A percentile compares a stretch with the other conserved stretches of the same genome.
Conservation (phyloP, 106 monocot genomes). For the Triglochin maritima region DNA sequence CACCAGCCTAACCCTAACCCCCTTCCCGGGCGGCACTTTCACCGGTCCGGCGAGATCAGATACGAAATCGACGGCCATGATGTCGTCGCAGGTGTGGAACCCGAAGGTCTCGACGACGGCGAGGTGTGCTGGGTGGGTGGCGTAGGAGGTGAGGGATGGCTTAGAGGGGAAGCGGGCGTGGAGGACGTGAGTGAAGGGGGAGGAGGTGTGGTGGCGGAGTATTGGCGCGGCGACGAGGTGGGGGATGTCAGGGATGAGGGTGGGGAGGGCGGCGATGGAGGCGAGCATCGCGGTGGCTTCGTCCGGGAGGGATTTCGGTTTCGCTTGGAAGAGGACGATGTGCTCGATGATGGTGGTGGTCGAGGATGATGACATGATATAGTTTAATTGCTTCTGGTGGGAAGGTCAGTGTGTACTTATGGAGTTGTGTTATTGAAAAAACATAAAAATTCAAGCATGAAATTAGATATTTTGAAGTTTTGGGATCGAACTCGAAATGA, state of each 20-base stretch:
- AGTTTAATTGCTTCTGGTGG: too few relatives aligned
- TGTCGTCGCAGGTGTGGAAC: slow-evolving; percentile 56
- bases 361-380: slow-evolving; percentile 8
- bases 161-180: slow-evolving; percentile 65
- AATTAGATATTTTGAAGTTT: too few relatives aligned
- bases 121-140: slow-evolving; percentile 48
- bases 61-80: slow-evolving; percentile 80
- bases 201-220: slow-evolving; percentile 52
- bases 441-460: too few relatives aligned
- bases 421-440: too few relatives aligned
- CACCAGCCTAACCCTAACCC: slow-evolving; percentile 42
- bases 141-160: slow-evolving; percentile 56
- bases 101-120: slow-evolving; percentile 42
- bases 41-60: slow-evolving; percentile 9
- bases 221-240: slow-evolving; percentile 56
- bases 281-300: slow-evolving; percentile 50
- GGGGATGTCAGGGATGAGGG: slow-evolving; percentile 36
- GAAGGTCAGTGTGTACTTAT: too few relatives aligned
- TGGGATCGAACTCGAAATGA: too few relatives aligned
- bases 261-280: slow-evolving; percentile 42
- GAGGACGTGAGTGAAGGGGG: slow-evolving; percentile 66
- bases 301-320: slow-evolving; percentile 29
- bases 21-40: slow-evolving; percentile 15
- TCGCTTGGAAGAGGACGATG: slow-evolving; percentile 79
- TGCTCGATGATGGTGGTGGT: slow-evolving; percentile 49